These are phyloP conservation scores for Cladosporium sp. DNA, from an alignment of 2,329 filamentous ascomycete species.

Conservation along the genomic window DNA sequence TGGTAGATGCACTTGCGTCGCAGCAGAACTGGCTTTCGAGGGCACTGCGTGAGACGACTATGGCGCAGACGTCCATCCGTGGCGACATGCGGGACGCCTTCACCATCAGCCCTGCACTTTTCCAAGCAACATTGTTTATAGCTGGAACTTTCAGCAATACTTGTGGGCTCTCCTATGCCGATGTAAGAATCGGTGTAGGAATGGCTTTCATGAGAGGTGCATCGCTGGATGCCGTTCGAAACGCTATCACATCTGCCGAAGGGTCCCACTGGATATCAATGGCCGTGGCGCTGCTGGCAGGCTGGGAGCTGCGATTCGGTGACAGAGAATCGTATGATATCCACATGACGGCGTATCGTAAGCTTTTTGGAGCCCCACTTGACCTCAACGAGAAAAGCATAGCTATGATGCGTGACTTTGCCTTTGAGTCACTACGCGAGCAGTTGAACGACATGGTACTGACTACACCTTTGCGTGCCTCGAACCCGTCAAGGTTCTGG, in stretches of 20 bases:
- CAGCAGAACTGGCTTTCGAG: conserved; percentile 16
- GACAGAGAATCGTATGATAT: conserved; percentile 25
- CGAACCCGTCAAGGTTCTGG: neutral
- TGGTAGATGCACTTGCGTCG: conserved; percentile 6
- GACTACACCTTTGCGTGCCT: neutral
- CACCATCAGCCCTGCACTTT: conserved; percentile 23
- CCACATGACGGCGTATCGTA: conserved; percentile 23
- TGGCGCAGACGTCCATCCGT: conserved; percentile 25
- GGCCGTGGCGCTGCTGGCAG: conserved; percentile 28
- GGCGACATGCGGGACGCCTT: conserved; percentile 24
- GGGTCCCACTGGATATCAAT: conserved; percentile 24
- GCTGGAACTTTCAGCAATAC: conserved; percentile 27
- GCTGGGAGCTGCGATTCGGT: conserved; percentile 29
- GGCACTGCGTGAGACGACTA: conserved; percentile 19
- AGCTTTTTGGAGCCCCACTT: conserved; percentile 6
- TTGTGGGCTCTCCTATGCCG: conserved; percentile 23
- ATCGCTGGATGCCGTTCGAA: conserved; percentile 25
- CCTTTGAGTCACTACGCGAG: conserved; percentile 25
- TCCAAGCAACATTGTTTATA: conserved; percentile 27
- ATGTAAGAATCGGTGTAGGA: conserved; percentile 24
- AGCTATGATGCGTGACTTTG: conserved; percentile 24
- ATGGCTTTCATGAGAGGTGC: conserved; percentile 26
- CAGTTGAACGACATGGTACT: conserved; percentile 22
- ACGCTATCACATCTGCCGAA: conserved; percentile 17
- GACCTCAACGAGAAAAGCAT: conserved; percentile 24